Conservation (phyloP, 2,329 filamentous ascomycete genomes). For the Exserohilum rostratum region DNA sequence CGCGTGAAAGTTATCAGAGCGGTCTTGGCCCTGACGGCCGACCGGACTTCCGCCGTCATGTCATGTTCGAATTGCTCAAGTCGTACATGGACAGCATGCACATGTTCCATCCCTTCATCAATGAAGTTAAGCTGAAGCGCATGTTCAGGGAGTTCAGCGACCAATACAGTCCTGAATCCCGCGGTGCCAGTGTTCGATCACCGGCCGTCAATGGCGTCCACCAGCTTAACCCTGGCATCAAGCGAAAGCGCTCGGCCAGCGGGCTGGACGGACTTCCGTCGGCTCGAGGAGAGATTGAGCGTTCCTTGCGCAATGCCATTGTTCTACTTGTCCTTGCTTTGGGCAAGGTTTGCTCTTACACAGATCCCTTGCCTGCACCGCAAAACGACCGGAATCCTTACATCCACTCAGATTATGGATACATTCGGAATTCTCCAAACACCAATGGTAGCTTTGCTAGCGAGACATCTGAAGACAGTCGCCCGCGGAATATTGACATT, state of each 20-base stretch:
- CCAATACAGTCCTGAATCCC: constrained; percentile 43
- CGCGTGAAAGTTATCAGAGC: constrained; percentile 49
- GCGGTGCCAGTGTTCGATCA: constrained; percentile 26
- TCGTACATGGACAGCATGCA: constrained; percentile 67
- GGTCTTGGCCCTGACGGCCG: constrained; percentile 60
- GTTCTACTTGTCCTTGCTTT: constrained; percentile 83
- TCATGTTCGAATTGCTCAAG: constrained; percentile 57
- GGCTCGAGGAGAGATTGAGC: constrained; percentile 31
- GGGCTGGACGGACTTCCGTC: constrained; percentile 34
- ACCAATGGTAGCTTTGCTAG: constrained; percentile 46
- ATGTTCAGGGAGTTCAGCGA: constrained; percentile 58
- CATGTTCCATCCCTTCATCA: constrained; percentile 68
- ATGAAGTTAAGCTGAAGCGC: constrained; percentile 57
- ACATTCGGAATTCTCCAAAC: constrained; percentile 43
- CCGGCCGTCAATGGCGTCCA: constrained; percentile 25
- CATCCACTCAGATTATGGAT: constrained; percentile 29
- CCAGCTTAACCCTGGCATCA: constrained; percentile 36
- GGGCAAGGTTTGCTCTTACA: constrained; percentile 75
- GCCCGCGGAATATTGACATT: constrained; percentile 73
- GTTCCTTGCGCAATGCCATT: constrained; percentile 68
- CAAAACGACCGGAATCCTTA: constrained; percentile 55
- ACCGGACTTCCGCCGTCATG: constrained; percentile 60
- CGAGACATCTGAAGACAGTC: constrained; percentile 30
- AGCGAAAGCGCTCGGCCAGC: constrained; percentile 45
- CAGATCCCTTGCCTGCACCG: constrained; percentile 58